A percentile compares a stretch with the other conserved stretches of the same genome.
These are phyloP conservation scores for Hypoxylon sp. DNA, from an alignment of 2,329 filamentous ascomycete genomes.

Conservation along the genomic window DNA sequence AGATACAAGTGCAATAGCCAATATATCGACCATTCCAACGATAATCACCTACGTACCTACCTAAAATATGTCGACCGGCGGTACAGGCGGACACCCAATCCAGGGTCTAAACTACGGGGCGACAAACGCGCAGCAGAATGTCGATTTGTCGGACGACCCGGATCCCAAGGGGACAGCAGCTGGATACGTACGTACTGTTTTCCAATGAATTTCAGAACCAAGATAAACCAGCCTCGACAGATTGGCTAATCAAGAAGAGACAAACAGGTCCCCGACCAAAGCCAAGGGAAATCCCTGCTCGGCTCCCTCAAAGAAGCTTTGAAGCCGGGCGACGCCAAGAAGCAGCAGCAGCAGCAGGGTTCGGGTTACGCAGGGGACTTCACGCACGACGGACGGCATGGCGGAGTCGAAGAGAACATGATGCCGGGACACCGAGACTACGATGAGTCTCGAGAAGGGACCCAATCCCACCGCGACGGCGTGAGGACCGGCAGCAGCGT, in stretches of 20 bases:
- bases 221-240: neutral
- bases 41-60: no score
- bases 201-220: no score
- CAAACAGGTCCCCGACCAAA: conserved; percentile 19
- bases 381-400: conserved; percentile 34
- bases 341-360: conserved; percentile 17
- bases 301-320: conserved; percentile 37
- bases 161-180: conserved; percentile 37
- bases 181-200: conserved; percentile 30
- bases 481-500: conserved; percentile 13
- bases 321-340: conserved; percentile 34
- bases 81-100: conserved; percentile 32
- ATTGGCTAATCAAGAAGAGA: neutral
- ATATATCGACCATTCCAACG: neutral
- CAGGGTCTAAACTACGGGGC: conserved; percentile 26
- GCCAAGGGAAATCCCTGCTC: conserved; percentile 29
- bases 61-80: conserved; percentile 38
- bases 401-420: conserved; percentile 36
- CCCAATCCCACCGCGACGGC: conserved; percentile 17
- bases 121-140: conserved; percentile 17
- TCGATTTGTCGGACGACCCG: conserved; percentile 33
- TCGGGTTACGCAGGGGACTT: conserved; percentile 17
- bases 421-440: conserved; percentile 31
- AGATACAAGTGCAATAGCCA: neutral
- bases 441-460: conserved; percentile 27